Evolutionary conservation across 2,329 filamentous ascomycete species (phyloP).

Genomic region (Aspergillus thermomutatus): DNA sequence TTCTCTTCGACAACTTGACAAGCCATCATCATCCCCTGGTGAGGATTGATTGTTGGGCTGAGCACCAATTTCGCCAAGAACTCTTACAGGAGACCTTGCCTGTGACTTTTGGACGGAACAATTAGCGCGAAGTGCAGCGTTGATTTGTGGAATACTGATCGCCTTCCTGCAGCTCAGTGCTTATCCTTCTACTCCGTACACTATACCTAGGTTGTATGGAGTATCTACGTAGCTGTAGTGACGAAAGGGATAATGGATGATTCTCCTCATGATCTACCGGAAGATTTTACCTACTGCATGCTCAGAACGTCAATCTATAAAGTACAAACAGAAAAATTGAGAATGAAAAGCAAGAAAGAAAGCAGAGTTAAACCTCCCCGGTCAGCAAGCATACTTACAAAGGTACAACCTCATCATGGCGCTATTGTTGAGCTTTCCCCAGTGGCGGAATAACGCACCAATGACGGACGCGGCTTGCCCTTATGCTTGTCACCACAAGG

Average conservation of each 20-base stretch:
- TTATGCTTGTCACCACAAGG: not conserved
- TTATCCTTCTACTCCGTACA: not conserved
- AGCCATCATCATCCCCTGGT: not conserved
- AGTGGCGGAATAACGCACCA: not conserved
- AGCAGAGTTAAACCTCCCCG: not conserved
- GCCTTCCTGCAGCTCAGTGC: not conserved
- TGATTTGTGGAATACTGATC: not conserved
- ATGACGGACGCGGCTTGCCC: not conserved
- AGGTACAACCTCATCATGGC: no score
- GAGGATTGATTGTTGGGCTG: not conserved
- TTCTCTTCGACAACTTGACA: not conserved
- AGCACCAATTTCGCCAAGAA: not conserved
- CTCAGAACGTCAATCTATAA: no score
- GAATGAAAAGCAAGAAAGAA: not conserved
- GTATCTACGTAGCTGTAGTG: not conserved
- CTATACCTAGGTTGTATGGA: not conserved
- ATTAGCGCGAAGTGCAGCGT: no score
- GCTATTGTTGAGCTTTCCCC: not conserved
- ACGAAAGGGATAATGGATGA: not conserved
- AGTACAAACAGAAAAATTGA: not conserved
- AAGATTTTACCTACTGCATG: no score
- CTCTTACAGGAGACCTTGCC: not conserved
- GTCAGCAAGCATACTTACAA: not conserved
- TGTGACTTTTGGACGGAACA: no score
- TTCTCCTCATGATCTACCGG: no score